phyloP scores from a whole-genome alignment of 2,329 filamentous ascomycete species.

The Colletotrichum gigasporum region DNA sequence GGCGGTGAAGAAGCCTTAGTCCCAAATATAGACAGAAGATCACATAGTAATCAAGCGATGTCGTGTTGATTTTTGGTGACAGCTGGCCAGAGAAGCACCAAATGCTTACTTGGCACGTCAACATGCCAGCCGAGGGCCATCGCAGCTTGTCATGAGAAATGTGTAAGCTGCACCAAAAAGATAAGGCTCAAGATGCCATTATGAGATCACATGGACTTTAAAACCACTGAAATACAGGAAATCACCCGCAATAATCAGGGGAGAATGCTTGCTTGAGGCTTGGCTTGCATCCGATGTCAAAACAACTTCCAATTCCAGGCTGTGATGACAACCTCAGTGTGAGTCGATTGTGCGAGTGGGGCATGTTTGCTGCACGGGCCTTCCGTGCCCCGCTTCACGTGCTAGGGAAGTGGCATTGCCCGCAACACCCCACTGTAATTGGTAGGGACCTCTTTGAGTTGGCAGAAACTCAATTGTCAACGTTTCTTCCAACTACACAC shows the following conservation, averaged over 20 bases:
- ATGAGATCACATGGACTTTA: too few species aligned
- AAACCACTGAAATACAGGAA: too few species aligned
- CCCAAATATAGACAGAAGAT: not conserved
- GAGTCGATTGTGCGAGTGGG: not conserved
- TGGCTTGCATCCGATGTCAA: too few species aligned
- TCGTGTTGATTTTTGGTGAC: not conserved
- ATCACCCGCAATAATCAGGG: too few species aligned
- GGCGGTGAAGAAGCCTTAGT: not conserved
- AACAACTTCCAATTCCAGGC: too few species aligned
- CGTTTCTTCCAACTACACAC: conserved; percentile 25
- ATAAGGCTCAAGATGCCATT: too few species aligned
- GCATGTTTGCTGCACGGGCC: conserved; percentile 2
- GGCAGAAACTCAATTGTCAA: conserved; percentile 5
- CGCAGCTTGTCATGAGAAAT: too few species aligned
- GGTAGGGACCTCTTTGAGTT: conserved; percentile 8
- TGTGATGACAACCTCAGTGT: not conserved
- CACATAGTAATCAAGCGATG: not conserved
- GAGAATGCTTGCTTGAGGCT: too few species aligned
- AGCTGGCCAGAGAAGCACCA: not conserved
- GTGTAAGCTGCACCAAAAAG: too few species aligned
- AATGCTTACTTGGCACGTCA: not conserved
- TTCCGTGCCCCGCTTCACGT: not conserved
- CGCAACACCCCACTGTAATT: not conserved
- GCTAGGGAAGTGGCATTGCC: conserved; percentile 8
- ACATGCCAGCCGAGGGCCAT: too few species aligned